These are phyloP conservation scores for Exophiala sp. DNA, from an alignment of 2,329 filamentous ascomycete species.

Conservation along the genomic window DNA sequence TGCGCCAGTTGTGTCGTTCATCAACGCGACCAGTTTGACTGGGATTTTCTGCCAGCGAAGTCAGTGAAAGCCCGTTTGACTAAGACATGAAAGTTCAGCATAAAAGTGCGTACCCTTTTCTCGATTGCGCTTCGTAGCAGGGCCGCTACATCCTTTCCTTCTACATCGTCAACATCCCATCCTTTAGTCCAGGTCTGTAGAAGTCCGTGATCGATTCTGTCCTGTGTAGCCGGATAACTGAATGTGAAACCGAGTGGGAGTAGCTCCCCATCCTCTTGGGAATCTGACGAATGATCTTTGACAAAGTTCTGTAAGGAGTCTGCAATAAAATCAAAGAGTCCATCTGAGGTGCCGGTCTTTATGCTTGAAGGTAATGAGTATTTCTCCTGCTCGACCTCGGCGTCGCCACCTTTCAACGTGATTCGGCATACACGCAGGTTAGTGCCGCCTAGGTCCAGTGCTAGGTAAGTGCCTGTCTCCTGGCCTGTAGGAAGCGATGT, in stretches of 20 bases:
- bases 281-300: slow-evolving; percentile 66
- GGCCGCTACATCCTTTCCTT: slow-evolving; percentile 78
- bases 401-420: slow-evolving; percentile 81
- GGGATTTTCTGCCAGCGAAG: slow-evolving; percentile 39
- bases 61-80: not conserved
- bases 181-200: slow-evolving; percentile 97
- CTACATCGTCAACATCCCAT: slow-evolving; percentile 87
- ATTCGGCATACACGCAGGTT: slow-evolving; percentile 89
- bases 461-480: slow-evolving; percentile 77
- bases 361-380: slow-evolving; percentile 81
- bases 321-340: slow-evolving; percentile 89
- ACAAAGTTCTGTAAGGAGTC: slow-evolving; percentile 89
- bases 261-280: slow-evolving; percentile 54
- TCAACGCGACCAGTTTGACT: slow-evolving; percentile 84
- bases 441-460: slow-evolving; percentile 86
- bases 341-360: slow-evolving; percentile 71
- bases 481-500: slow-evolving; percentile 82
- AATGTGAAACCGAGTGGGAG: slow-evolving; percentile 89
- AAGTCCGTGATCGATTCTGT: slow-evolving; percentile 88
- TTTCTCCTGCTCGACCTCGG: slow-evolving; percentile 85
- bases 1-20: slow-evolving; percentile 93
- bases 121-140: slow-evolving; percentile 73
- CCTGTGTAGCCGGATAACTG: slow-evolving; percentile 87
- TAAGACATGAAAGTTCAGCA: too few relatives aligned
- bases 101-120: slow-evolving; percentile 53